Base-by-base conservation (phyloP, 768 basidiomycete genomes). In the Termitomyces eurrhizus region DNA sequence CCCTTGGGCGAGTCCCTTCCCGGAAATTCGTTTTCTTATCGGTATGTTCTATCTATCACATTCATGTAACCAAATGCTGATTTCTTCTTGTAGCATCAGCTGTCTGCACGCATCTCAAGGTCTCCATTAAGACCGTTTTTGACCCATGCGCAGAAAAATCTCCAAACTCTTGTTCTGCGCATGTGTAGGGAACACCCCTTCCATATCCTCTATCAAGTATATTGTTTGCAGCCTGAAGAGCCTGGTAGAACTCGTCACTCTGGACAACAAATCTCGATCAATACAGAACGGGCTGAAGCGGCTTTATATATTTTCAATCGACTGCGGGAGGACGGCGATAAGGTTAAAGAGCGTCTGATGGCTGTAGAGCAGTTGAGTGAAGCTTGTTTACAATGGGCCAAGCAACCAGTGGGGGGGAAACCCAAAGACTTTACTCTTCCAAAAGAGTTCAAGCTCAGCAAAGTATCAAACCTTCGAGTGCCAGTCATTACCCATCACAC, bases 171-270 rank as follows among this genome's bases (percentile, higher is more conserved):
- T 32, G 78, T 98, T 26, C 58, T 89, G 5, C 81, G 86, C 26
- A 90, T 99, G 82, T 92, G 91, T 67, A 73, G 73, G 59, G 93
- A 98, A 56, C 97, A 99, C 69, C 95, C 96, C 0, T 98, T 93
- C 74, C 97, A 99, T 70, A 89, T 85, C 65, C 75, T 97, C 7
- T 96, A 95, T 73, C 93, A 95, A 65, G 83, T 98, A 2, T 92
- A 88, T 70, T 92, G 91, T 57, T 74, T 96, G 62, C 79, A 75
- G 58, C 77, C 78, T 11, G 74, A 65, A 63, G 65, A 64, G 59
- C 64, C 60, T 14, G 44, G 58, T 16, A 13, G 61, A 6, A 75
- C 80, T 61, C 77, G 87, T 57, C 74, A 78, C 52, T 84, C 86
- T 8, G 69, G 72, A 36, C 80, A 83, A 32, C 74, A 77, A 42